A percentile compares a stretch with the other conserved stretches of the same genome.
phyloP scores from a whole-genome alignment of 139 green algal species.

The Diplosphaera chodatii region DNA sequence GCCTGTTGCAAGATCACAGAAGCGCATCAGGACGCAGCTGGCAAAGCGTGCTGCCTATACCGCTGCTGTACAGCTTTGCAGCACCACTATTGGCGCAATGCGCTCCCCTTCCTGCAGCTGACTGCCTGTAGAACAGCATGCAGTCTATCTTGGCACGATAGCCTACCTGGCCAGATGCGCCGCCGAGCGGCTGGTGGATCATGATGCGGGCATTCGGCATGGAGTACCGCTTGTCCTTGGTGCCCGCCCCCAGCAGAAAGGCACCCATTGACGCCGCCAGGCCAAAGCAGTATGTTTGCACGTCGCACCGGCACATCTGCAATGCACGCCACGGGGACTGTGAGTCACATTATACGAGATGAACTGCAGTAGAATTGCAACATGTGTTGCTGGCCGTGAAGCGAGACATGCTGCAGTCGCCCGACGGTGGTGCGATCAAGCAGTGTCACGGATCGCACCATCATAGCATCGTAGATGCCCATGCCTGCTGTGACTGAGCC shows the following conservation, averaged over 20 bases:
- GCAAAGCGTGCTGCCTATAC: neutral
- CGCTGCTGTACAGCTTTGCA: neutral
- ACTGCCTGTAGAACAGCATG: too few species aligned
- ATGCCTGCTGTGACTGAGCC: conserved; percentile 96
- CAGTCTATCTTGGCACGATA: too few species aligned
- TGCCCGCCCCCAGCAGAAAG: conserved; percentile 91
- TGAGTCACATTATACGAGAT: too few species aligned
- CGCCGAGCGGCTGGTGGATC: conserved; percentile 99
- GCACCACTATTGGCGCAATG: too few species aligned
- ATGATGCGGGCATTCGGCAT: conserved; percentile 99
- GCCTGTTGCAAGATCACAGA: too few species aligned
- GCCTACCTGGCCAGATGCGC: conserved; percentile 82
- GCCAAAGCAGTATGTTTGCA: conserved; percentile 97
- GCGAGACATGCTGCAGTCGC: neutral
- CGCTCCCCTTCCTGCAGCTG: too few species aligned
- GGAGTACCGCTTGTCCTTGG: conserved; percentile 86
- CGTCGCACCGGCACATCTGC: conserved; percentile 27
- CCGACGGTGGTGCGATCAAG: too few species aligned
- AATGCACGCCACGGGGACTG: too few species aligned
- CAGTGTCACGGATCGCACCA: conserved; percentile 35
- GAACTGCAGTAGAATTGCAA: too few species aligned
- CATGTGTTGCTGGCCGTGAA: neutral
- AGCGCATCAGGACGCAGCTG: neutral
- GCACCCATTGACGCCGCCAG: conserved; percentile 98
- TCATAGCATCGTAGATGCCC: conserved; percentile 99